Base-by-base conservation (phyloP, 345 rosid species). In the Rhodamnia rubescens region DNA sequence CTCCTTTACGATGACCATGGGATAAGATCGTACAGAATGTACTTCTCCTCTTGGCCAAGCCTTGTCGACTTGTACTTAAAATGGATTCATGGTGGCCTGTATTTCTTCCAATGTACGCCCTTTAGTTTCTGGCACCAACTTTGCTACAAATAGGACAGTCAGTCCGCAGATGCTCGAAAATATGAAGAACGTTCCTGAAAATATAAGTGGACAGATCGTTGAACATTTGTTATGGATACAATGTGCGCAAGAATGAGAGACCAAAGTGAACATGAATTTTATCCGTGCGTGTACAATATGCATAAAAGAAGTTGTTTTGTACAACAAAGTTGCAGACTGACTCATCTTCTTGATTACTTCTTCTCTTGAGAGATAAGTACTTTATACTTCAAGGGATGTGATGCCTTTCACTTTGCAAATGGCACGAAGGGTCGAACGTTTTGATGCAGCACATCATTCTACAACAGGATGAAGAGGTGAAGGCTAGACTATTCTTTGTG, bases 61-160 rank as follows among this genome's bases (percentile, higher is more conserved):
- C 78, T 18, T 69, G 78, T 36, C 24, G 13, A n/a, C n/a, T n/a
- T n/a, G n/a, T n/a, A 29, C 42, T 50, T 89, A 87, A 75, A 90
- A 69, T 36, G 89, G 91, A 85, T 91, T 93, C 90, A 93, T 85
- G 36, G 91, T 89, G 3, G 92, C 93, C 91, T 95, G 98, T 86
- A 96, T 93, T 85, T 96, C 93, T 88, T 95, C 98, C 20, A 95
- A 89, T 0, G 96, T 93, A 78, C 95, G 88, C 49, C 98, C 97
- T 87, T 93, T 93, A 58, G 97, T 95, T 87, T 96, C 97, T 4
- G 98, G 98, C 50, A 94, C 95, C 85, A 94, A 89, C 88, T 92
- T 93, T 9, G 88, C 92, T n/a, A 94, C 95, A 12, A 96, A 96
- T 82, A 92, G 50, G 84, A 94, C 91, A 0, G 96, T 94, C 26